Evolutionary conservation across 129 eudicot genomes (phyloP), one percentile per base, ranked within the genome.

Genomic region (carrot (Daucus carota)): DNA sequence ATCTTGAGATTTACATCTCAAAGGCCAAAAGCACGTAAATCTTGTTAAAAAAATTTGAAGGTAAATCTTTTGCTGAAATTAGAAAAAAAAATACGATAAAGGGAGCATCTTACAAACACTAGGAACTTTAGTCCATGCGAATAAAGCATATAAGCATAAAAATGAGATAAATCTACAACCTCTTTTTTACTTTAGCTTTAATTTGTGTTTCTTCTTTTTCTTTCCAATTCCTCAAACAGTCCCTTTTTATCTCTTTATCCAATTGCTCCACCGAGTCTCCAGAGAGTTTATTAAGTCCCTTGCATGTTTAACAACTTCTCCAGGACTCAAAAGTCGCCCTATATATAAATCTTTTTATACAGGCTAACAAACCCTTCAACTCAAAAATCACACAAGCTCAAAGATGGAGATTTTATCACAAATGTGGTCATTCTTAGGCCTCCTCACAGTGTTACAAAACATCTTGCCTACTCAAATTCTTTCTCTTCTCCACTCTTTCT

Each of bases 361-460:
- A 50, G 8, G 26, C 57, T 8, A 57, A 57, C 33, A 59, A 59
- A 57, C 29, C 57, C 68, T 70, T 46, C 52, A 47, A 47, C 8
- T n/a, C n/a, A 2, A 63, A 75, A 40, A 20, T 57, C 80, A 70
- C 52, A n/a, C 74, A 81, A 42, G 68, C 44, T 62, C 41, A 20
- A 15, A 69, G 70, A 84, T 85, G 88, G 88, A 81, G 63, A 81
- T 85, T 48, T 67, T 85, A 65, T 81, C 88, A 46, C 85, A 85
- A 63, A 14, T 85, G 42, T 85, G 88, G 88, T 85, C 88, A 10
- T 46, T 84, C 41, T 43, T 84, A 43, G 88, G 88, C 66, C 80
- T 85, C 17, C 83, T 85, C 1, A 85, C 88, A 6, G 79, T 85
- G 34, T 80, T 85, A 26, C 88, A 85, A 75, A 85, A 85, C 88